Base-by-base conservation (phyloP, 129 eudicot genomes). In the Chrysanthemum seticuspe region DNA sequence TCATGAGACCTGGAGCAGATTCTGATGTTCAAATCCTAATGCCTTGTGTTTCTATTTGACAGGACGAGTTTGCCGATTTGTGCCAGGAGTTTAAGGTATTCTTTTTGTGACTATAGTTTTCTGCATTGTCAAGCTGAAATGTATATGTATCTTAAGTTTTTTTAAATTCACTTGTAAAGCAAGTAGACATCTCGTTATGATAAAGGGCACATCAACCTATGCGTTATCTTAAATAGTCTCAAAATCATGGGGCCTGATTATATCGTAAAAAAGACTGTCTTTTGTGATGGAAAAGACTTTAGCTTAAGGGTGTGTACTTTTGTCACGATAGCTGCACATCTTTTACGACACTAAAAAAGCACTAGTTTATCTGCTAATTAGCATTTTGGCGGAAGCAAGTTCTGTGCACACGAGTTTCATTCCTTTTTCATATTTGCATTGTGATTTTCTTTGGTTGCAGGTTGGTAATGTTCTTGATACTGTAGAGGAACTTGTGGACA, bases 401-500 rank as follows among this genome's bases (percentile, higher is more conserved):
- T 36, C 45, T 36, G 45, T 36, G 45, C 45, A 36, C 45, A 36
- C 45, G 45, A 36, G 45, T 5, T 36, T 36, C 45, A 60, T 60
- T 25, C 13, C 13, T 3, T 10, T 65, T 74, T 65, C 62, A 31
- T 55, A 27, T 23, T 5, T 50, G 13, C 19, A 50, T 51, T 50
- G 65, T 29, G 40, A 5, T 40, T 72, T 74, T 65, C 9, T 53
- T 44, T 49, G 40, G 21, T 59, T 83, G 79, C 78, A 88, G 95
- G 87, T 81, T 76, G 88, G 88, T 10, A 71, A 76, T 65, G 23
- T 79, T 81, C 87, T 88, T 79, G 85, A 86, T 74, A 83, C 74
- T 3, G 83, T 88, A 66, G 95, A 88, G 81, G 83, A 85, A 74
- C 85, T 85, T 73, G 86, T 83, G 71, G 95, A 88, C 75, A 88